phyloP scores from a whole-genome alignment of 345 rosid species.

The Heritiera littoralis region DNA sequence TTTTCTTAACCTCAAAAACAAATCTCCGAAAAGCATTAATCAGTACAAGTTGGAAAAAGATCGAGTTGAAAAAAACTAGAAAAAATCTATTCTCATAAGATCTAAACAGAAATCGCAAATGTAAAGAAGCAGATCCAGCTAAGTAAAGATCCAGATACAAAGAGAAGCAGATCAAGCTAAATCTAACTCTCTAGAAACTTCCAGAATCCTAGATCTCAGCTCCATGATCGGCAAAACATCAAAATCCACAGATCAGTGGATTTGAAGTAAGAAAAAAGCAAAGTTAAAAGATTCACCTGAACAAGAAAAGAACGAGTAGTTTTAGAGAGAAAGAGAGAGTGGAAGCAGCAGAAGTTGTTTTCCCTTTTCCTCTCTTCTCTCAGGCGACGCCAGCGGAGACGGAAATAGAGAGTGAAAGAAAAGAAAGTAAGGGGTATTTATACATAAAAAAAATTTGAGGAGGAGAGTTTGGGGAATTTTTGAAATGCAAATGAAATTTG shows the following conservation, averaged over 20 bases:
- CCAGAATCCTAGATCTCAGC: constrained; percentile 29
- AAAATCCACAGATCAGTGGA: constrained; percentile 21
- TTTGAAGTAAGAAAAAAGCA: background rate
- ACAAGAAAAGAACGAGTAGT: background rate
- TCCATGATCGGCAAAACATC: background rate
- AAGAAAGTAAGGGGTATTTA: constrained; percentile 17
- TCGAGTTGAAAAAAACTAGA: background rate
- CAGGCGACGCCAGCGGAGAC: background rate
- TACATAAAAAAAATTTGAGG: background rate
- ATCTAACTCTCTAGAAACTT: background rate
- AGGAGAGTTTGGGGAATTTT: constrained; percentile 2
- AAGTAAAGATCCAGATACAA: background rate
- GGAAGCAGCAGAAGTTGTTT: constrained; percentile 7
- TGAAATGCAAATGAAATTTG: constrained; percentile 40
- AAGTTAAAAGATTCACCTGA: background rate
- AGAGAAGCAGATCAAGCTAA: background rate
- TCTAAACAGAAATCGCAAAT: background rate
- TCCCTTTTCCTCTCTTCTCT: constrained; percentile 6
- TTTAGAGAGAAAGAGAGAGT: background rate
- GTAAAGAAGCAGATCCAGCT: background rate
- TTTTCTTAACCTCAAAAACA: background rate
- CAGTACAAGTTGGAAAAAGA: background rate
- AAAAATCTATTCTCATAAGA: background rate
- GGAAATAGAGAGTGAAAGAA: constrained; percentile 19
- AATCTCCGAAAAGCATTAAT: background rate